Evolutionary conservation across 257 asterid genomes (phyloP).

Genomic region (Echium plantagineum): DNA sequence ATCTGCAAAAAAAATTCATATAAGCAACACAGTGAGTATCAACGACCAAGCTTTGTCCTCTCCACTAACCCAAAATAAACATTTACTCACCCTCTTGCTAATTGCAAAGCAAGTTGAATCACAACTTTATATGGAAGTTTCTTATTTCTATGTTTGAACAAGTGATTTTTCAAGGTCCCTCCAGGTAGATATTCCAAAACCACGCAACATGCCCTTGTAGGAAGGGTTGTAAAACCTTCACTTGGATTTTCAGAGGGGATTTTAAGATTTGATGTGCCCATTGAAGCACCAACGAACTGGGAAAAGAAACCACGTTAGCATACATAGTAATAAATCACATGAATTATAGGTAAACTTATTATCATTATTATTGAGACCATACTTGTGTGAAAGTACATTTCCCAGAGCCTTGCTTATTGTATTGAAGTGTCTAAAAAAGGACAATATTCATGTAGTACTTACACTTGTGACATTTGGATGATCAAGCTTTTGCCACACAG

Average conservation of each 20-base stretch:
- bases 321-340: background rate
- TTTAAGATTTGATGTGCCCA: slow-evolving; percentile 8
- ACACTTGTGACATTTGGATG: slow-evolving; percentile 45
- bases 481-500: slow-evolving; percentile 86
- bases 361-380: background rate
- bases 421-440: too few relatives aligned
- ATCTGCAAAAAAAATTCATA: background rate
- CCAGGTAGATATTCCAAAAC: slow-evolving; percentile 8
- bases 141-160: slow-evolving; percentile 6
- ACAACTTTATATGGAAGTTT: slow-evolving; percentile 8
- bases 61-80: background rate
- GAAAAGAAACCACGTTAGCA: background rate
- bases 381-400: too few relatives aligned
- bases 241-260: slow-evolving; percentile 6
- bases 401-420: background rate
- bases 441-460: background rate
- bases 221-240: background rate
- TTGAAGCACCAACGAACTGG: slow-evolving; percentile 12
- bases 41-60: too few relatives aligned
- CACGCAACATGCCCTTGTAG: slow-evolving; percentile 9
- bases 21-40: background rate
- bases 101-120: slow-evolving; percentile 7
- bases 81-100: slow-evolving; percentile 3
- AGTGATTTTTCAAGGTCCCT: slow-evolving; percentile 4
- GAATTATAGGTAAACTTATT: background rate